Evolutionary conservation across 2,329 filamentous ascomycete species (phyloP), one percentile per base, ranked within the genome.

Genomic region (Trichoderma hamatum): DNA sequence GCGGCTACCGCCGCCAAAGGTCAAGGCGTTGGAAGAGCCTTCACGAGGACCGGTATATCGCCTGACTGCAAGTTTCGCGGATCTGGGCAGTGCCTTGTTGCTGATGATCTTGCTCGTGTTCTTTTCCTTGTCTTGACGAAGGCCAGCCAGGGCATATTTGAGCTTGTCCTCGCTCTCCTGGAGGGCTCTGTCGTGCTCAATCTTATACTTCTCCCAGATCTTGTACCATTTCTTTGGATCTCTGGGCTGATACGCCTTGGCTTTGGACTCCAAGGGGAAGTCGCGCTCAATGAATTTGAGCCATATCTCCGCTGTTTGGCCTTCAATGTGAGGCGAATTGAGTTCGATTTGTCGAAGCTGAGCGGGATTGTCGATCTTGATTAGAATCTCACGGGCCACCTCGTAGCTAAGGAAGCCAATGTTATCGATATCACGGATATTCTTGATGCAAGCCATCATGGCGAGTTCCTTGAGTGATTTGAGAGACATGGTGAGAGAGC

Each of bases 301-400:
- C 95, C 95, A 97, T 71, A 95, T 82, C 73, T 94, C 91, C 24
- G 82, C 85, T 49, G 89, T 89, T 68, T 91, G 84, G 46, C 88
- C 88, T 70, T 87, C 84, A 63, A 97, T 85, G 72, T 97, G 92
- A 0, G 93, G 92, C 5, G 90, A 94, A 75, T 89, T 89, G 62
- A 85, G 71, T 80, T 97, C 94, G 69, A 97, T 85, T 68, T 85
- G 76, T 74, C 88, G 90, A 36, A 98, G 88, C 77, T 97, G 94
- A 55, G 86, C 81, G 1, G 94, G 89, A 72, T 86, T 90, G 66
- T 91, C 88, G 68, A 98, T 82, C 69, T 89, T 90, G 63, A 86
- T 75, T 36, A 98, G 87, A 51, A 97, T 86, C 1, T 88, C 85
- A 9, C 86, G 84, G 63, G 92, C 86, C 7, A 75, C 75, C 28